Evolutionary conservation across 1,284 basidiomycete species (phyloP), one percentile per base, ranked within the genome.

Genomic region (Melampsora americana): DNA sequence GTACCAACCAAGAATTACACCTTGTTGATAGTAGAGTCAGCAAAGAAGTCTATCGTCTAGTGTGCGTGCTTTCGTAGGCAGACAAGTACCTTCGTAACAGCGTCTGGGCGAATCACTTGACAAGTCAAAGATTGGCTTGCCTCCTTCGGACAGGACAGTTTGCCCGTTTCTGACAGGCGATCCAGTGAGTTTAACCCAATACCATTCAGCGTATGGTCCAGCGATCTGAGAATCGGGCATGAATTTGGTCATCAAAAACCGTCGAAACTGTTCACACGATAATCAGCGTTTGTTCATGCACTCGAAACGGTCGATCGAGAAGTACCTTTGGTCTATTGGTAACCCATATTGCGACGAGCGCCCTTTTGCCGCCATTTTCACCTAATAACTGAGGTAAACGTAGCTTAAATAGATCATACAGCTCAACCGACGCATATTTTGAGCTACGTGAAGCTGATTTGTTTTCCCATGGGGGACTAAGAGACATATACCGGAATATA

Each of bases 391-490:
- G 42, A 28, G 73, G 66, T 50, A 76, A 48, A 26, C 62, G 28
- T 28, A 69, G 26, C 46, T 76, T 68, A 42, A 76, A 76, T n/a
- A 76, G 60, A 64, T 76, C 73, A 48, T 76, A 76, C 7, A 76
- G 60, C 60, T 76, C 73, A n/a, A 76, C 56, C 39, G 66, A 50
- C 48, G 35, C 23, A 76, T 76, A 76, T 30, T 68, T 69, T 14
- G 66, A 56, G 26, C 66, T 56, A 26, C 73, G 66, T n/a, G 66
- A 20, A 0, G 73, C 73, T n/a, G 73, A 76, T 42, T 76, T 76
- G 28, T 76, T 76, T 64, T 68, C 65, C 73, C 73, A 76, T 26
- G 73, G 73, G n/a, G 73, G 73, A 46, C 73, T 76, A 18, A 28
- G 23, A 50, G 5, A 50, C 9, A 69, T 1, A n/a, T 20, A 20